These are phyloP conservation scores for Diospyros kaki DNA, from an alignment of 148 eudicot genomes.

Conservation along the genomic window DNA sequence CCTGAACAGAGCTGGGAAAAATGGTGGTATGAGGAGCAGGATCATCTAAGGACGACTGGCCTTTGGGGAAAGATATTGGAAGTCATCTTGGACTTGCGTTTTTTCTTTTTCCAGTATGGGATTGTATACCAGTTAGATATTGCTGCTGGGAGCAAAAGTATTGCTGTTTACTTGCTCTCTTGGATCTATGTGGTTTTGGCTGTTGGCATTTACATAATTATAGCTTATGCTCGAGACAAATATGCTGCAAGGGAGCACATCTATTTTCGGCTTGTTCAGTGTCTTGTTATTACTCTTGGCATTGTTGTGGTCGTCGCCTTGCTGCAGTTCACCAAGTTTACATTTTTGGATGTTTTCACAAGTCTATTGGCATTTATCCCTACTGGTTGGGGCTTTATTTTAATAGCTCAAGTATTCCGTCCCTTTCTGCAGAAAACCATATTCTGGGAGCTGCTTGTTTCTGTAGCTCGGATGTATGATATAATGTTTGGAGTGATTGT, in stretches of 20 bases:
- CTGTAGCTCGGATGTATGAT: constrained; percentile 25
- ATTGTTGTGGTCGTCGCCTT: constrained; percentile 17
- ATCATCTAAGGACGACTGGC: constrained; percentile 54
- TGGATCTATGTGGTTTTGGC: constrained; percentile 60
- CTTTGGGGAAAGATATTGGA: constrained; percentile 47
- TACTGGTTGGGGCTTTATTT: constrained; percentile 31
- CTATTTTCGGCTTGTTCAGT: constrained; percentile 57
- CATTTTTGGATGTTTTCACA: constrained; percentile 35
- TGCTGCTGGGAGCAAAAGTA: constrained; percentile 49
- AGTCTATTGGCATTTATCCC: constrained; percentile 51
- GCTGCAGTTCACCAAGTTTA: constrained; percentile 21
- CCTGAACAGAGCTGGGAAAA: constrained; percentile 38
- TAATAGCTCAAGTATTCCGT: constrained; percentile 29
- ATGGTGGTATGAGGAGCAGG: constrained; percentile 38
- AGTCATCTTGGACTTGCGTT: constrained; percentile 25
- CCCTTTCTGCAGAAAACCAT: constrained; percentile 16
- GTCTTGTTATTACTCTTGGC: constrained; percentile 16
- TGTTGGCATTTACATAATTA: constrained; percentile 7
- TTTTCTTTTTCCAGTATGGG: constrained; percentile 35
- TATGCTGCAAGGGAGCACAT: constrained; percentile 29
- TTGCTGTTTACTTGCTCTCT: constrained; percentile 72
- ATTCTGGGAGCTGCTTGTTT: constrained; percentile 27
- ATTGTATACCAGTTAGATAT: constrained; percentile 29
- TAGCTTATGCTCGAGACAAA: constrained; percentile 19
- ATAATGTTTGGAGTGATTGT: constrained; percentile 63